A percentile compares a stretch with the other conserved stretches of the same genome.
Evolutionary conservation across 2,329 filamentous ascomycete species (phyloP).

Genomic region (Boeremia exigua): DNA sequence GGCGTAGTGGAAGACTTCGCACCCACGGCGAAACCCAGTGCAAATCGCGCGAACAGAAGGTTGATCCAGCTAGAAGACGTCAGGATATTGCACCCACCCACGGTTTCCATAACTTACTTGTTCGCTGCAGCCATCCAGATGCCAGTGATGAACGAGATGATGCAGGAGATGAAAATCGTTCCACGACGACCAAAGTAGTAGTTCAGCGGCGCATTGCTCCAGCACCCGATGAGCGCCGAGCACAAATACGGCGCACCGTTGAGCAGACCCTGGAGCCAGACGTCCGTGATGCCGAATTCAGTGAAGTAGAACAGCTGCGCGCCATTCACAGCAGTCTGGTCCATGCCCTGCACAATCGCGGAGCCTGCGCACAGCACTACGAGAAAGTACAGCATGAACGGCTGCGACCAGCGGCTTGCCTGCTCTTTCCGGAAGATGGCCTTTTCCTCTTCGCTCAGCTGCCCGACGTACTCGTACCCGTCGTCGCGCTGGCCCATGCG

Average conservation of each 20-base stretch:
- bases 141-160: constrained; percentile 42
- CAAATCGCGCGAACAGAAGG: constrained; percentile 39
- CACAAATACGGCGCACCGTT: constrained; percentile 42
- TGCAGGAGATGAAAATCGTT: constrained; percentile 43
- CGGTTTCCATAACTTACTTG: constrained; percentile 15
- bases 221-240: constrained; percentile 51
- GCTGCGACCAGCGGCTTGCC: constrained; percentile 73
- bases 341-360: constrained; percentile 69
- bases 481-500: constrained; percentile 54
- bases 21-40: constrained; percentile 43
- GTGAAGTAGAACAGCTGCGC: constrained; percentile 40
- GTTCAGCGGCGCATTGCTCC: constrained; percentile 44
- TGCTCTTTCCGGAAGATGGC: constrained; percentile 65
- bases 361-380: constrained; percentile 71
- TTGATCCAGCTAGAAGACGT: constrained; percentile 40
- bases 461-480: constrained; percentile 57
- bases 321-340: constrained; percentile 44
- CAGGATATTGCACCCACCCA: neutral
- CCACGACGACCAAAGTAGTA: constrained; percentile 40
- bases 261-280: constrained; percentile 38
- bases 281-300: constrained; percentile 34
- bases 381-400: constrained; percentile 68
- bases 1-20: constrained; percentile 51
- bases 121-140: constrained; percentile 42
- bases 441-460: constrained; percentile 61